These are phyloP conservation scores for Hylodesmum podocarpum DNA, from an alignment of 306 rosid species.

Conservation along the genomic window DNA sequence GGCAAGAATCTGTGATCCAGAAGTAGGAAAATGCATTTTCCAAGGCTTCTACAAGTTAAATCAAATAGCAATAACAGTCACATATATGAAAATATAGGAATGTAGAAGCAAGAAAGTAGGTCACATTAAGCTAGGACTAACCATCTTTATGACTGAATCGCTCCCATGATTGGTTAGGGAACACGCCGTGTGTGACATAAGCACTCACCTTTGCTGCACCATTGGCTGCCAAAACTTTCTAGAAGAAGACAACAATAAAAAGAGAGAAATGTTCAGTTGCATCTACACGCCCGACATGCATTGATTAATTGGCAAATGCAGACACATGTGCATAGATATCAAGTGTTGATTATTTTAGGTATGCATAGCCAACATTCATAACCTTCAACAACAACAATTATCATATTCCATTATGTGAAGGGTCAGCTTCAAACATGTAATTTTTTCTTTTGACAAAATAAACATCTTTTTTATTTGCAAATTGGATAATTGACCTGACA, in stretches of 20 bases:
- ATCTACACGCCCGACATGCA: not conserved
- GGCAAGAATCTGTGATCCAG: slow-evolving; percentile 98
- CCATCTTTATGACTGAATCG: slow-evolving; percentile 72
- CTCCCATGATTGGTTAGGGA: slow-evolving; percentile 85
- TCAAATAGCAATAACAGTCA: slow-evolving; percentile 14
- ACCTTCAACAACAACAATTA: not conserved
- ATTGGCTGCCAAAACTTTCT: slow-evolving; percentile 87
- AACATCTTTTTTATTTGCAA: not conserved
- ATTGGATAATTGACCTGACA: slow-evolving; percentile 66
- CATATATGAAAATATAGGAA: not conserved
- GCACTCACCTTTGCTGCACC: slow-evolving; percentile 96
- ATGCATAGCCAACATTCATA: not conserved
- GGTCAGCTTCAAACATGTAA: not conserved
- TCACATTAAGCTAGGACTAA: slow-evolving; percentile 29
- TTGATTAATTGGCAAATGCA: not conserved
- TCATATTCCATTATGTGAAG: not conserved
- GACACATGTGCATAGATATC: not conserved
- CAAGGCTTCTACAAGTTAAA: slow-evolving; percentile 35
- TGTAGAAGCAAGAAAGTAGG: not conserved
- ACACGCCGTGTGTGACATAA: slow-evolving; percentile 88
- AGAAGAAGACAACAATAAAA: slow-evolving; percentile 21
- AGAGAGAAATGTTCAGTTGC: slow-evolving; percentile 2
- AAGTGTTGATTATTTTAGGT: not conserved
- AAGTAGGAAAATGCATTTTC: slow-evolving; percentile 74
- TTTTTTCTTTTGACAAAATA: not conserved